These are phyloP conservation scores for Aspergillus fijiensis DNA, from an alignment of 2,329 filamentous ascomycete genomes.

Conservation along the genomic window DNA sequence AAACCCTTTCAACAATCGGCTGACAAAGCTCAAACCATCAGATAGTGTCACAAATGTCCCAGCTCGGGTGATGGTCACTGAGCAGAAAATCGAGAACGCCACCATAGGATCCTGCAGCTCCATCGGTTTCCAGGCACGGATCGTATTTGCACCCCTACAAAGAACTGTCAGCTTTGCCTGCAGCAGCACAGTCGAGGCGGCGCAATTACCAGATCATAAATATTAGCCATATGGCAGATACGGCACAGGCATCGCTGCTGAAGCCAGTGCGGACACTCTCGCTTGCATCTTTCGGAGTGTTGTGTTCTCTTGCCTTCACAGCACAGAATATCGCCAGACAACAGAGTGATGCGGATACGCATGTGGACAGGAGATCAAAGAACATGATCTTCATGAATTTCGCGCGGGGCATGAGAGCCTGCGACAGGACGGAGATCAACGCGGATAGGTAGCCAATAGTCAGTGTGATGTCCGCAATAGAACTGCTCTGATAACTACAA, in stretches of 20 bases:
- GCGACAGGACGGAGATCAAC: conserved; percentile 62
- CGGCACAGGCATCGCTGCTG: conserved; percentile 68
- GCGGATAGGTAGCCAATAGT: conserved; percentile 60
- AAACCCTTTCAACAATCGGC: conserved; percentile 59
- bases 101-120: conserved; percentile 66
- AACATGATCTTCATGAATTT: conserved; percentile 70
- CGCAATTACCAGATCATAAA: conserved; percentile 58
- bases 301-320: conserved; percentile 64
- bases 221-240: conserved; percentile 69
- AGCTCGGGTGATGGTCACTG: conserved; percentile 58
- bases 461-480: conserved; percentile 46
- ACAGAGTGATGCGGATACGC: conserved; percentile 58
- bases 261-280: conserved; percentile 47
- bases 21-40: conserved; percentile 37
- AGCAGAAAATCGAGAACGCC: conserved; percentile 65
- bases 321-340: conserved; percentile 65
- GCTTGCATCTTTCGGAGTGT: conserved; percentile 36
- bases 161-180: background rate
- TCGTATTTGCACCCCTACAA: conserved; percentile 54
- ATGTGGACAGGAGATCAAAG: conserved; percentile 57
- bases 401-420: conserved; percentile 66
- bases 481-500: conserved; percentile 51
- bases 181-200: background rate
- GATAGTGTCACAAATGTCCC: conserved; percentile 47
- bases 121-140: conserved; percentile 62